phyloP scores from a whole-genome alignment of 2,329 filamentous ascomycete genomes.

The Macrophomina phaseolina region DNA sequence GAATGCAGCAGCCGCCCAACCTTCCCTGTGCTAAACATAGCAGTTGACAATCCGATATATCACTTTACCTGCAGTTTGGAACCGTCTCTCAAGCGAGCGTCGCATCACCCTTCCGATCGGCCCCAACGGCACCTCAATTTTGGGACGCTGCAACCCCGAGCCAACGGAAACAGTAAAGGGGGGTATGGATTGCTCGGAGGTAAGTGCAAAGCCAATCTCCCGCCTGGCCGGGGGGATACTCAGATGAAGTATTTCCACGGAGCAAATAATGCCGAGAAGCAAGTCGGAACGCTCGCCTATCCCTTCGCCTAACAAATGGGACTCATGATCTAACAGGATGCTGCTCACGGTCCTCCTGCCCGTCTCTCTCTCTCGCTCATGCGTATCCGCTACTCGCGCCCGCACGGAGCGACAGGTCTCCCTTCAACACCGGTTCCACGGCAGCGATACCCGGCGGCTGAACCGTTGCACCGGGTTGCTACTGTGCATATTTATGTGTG shows the following conservation, averaged over 20 bases:
- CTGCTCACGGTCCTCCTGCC: not conserved
- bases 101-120: not conserved
- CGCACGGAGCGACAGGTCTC: not conserved
- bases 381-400: not conserved
- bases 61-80: not conserved
- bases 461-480: not conserved
- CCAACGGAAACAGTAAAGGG: not conserved
- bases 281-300: not conserved
- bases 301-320: not conserved
- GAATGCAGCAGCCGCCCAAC: not conserved
- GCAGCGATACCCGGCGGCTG: not conserved
- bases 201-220: not conserved
- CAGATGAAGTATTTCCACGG: too few species aligned
- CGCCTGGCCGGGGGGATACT: not conserved
- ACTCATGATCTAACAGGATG: not conserved
- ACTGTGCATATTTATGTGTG: not conserved
- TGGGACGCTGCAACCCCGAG: not conserved
- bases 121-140: not conserved
- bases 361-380: not conserved
- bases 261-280: not conserved
- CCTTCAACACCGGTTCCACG: not conserved
- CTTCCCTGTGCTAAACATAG: not conserved
- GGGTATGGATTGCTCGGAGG: not conserved
- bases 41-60: constrained; percentile 1
- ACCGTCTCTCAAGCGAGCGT: not conserved